Base-by-base conservation (phyloP, 495 filamentous ascomycete species). In the Pyrenula massariospora region DNA sequence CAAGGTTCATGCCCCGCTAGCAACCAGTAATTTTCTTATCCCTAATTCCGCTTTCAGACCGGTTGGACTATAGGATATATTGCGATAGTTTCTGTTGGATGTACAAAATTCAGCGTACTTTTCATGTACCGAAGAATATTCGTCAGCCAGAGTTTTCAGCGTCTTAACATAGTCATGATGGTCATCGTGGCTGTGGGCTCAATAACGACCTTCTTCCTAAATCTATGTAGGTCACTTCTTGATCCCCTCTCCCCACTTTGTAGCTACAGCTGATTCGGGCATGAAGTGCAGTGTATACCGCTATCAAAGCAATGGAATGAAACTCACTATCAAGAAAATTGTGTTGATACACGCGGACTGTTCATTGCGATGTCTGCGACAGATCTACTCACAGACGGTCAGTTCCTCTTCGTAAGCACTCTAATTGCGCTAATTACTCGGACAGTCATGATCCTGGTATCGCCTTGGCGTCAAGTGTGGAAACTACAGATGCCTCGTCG, bases 401-500 rank as follows among this genome's bases (percentile, higher is more conserved):
- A 42, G 31, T 42, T 42, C 15, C 31, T 5, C 5, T 42, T 42
- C 15, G n/a, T n/a, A n/a, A n/a, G n/a, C n/a, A n/a, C n/a, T n/a
- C n/a, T n/a, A n/a, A n/a, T n/a, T n/a, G 31, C 31, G 15, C 31
- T 42, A 42, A 42, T 42, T 15, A 5, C 31, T 15, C 8, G 15
- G 15, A 42, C 31, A 42, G 31, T 42, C 31, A 5, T 42, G 31
- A 42, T 42, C 31, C 31, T 42, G 31, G 15, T 15, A 5, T 8
- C 15, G 31, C 31, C 31, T 42, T 42, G 31, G 31, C 31, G 31
- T 15, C 31, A 42, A 42, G 31, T 42, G 15, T 74, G 70, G 70
- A 67, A 63, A 24, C 62, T 78, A 1, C 71, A 77, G 54, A 62
- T 77, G 51, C 70, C 71, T 52, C 58, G 58, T 3, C 62, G 68